Percentiles rank a stretch among this genome's conserved stretches.
Evolutionary conservation across 2,329 filamentous ascomycete species (phyloP).

Genomic region (Claviceps sp.): DNA sequence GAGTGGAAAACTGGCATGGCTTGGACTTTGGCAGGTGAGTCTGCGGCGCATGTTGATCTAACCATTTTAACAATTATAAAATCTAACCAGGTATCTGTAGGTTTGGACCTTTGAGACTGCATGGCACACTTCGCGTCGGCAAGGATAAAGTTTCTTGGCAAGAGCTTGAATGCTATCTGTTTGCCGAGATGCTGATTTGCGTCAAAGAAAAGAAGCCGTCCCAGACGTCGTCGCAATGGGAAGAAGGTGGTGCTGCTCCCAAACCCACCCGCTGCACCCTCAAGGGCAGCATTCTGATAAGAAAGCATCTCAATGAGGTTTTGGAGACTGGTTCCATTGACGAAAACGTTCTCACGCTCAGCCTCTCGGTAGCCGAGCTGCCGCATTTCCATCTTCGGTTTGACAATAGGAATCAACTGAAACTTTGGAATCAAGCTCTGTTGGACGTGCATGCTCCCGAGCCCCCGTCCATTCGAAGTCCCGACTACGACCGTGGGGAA

Average conservation of each 20-base stretch:
- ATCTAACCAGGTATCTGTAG: constrained; percentile 26
- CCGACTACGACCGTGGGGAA: constrained; percentile 67
- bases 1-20: constrained; percentile 98
- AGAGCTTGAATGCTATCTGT: constrained; percentile 91
- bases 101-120: constrained; percentile 83
- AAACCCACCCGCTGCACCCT: constrained; percentile 66
- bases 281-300: constrained; percentile 95
- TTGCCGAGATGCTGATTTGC: constrained; percentile 98
- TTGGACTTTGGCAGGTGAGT: constrained; percentile 70
- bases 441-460: constrained; percentile 69
- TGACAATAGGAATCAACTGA: constrained; percentile 68
- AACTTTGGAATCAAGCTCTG: constrained; percentile 80
- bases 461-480: constrained; percentile 46
- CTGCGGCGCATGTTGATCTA: neutral
- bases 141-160: constrained; percentile 97
- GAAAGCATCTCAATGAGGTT: constrained; percentile 90
- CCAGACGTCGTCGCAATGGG: constrained; percentile 47
- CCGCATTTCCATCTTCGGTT: constrained; percentile 92
- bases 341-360: constrained; percentile 76
- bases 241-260: constrained; percentile 41
- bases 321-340: constrained; percentile 56
- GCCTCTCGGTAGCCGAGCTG: constrained; percentile 79
- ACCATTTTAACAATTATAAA: neutral
- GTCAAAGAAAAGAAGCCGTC: constrained; percentile 86
- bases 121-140: constrained; percentile 81